Evolutionary conservation across 306 rosid genomes (phyloP).

Genomic region (Mucuna pruriens): DNA sequence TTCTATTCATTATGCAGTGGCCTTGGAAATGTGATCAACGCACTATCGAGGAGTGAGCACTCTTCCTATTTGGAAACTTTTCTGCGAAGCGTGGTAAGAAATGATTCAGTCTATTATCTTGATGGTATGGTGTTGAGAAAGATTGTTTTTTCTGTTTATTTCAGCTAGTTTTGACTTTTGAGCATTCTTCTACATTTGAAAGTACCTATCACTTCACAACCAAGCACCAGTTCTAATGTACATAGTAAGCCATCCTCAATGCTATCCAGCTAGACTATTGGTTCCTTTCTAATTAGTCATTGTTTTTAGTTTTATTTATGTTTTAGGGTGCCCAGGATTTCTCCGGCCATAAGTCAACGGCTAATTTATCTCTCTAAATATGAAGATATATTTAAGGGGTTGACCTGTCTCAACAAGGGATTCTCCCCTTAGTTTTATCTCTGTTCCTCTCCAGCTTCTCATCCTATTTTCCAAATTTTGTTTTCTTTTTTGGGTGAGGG

Average conservation of each 20-base stretch:
- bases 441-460: not conserved
- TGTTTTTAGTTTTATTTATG: too few species aligned
- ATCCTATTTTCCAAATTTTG: not conserved
- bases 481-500: not conserved
- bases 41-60: not conserved
- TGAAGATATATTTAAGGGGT: too few species aligned
- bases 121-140: not conserved
- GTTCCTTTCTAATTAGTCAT: not conserved
- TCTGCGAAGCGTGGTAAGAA: constrained; percentile 52
- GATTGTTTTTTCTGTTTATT: not conserved
- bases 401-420: too few species aligned
- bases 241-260: constrained; percentile 2
- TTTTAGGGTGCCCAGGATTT: too few species aligned
- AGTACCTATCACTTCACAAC: constrained; percentile 8
- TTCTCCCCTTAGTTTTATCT: too few species aligned
- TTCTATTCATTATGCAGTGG: constrained; percentile 50
- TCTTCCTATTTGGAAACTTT: constrained; percentile 43
- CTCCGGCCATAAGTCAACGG: too few species aligned
- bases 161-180: constrained; percentile 20
- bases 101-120: constrained; percentile 2
- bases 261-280: too few species aligned
- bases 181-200: constrained; percentile 22
- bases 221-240: constrained; percentile 4
- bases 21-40: constrained; percentile 30
- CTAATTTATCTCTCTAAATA: too few species aligned